phyloP scores from a whole-genome alignment of 257 asterid species.

The Plantago elongata region DNA sequence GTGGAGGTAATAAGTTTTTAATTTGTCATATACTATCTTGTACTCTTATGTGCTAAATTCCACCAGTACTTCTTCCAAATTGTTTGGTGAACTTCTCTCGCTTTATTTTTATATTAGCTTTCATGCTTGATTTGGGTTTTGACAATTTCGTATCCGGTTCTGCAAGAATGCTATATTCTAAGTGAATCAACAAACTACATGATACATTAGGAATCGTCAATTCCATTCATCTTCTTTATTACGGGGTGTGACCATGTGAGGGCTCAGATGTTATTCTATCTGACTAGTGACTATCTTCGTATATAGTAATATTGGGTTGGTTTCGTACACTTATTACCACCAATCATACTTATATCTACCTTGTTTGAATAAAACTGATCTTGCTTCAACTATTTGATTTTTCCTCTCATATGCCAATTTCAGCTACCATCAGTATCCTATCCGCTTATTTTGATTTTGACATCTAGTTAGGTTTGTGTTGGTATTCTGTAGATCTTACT shows the following conservation, averaged over 20 bases:
- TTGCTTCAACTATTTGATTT: not conserved
- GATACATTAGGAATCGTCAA: not conserved
- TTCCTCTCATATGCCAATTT: not conserved
- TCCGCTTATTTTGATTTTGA: no score
- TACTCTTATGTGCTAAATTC: not conserved
- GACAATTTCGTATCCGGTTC: not conserved
- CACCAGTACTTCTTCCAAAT: not conserved
- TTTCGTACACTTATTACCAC: not conserved
- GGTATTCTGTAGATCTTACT: not conserved
- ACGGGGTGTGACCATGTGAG: not conserved
- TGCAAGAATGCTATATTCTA: not conserved
- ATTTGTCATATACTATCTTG: conserved; percentile 3
- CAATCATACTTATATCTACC: not conserved
- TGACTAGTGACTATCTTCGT: not conserved
- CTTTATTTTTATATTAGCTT: not conserved
- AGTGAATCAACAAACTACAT: not conserved
- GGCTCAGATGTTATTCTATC: not conserved
- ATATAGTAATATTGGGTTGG: not conserved
- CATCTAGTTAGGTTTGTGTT: no score
- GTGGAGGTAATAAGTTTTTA: conserved; percentile 44
- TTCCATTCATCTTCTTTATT: not conserved
- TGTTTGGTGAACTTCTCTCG: no score
- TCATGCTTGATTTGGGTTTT: not conserved
- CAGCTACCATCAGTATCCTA: no score
- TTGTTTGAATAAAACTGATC: not conserved